Percentiles rank a stretch among this genome's conserved stretches.
These are phyloP conservation scores for Tylopilus sp. DNA, from an alignment of 768 basidiomycete genomes.

Conservation along the genomic window DNA sequence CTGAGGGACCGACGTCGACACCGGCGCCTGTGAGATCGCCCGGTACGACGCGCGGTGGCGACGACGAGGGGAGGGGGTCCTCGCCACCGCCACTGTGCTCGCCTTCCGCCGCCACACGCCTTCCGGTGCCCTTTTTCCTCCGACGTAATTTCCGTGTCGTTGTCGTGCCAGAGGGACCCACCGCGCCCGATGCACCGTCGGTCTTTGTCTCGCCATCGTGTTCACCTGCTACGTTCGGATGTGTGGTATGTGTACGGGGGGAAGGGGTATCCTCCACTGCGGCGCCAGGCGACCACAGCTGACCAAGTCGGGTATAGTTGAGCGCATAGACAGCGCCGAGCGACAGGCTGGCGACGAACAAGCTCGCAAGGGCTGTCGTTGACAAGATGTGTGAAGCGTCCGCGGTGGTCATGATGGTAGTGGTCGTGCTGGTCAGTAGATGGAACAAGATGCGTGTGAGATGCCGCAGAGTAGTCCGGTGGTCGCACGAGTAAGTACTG, in stretches of 20 bases:
- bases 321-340: background rate
- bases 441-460: too few relatives aligned
- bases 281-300: background rate
- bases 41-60: slow-evolving; percentile 3
- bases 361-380: slow-evolving; percentile 36
- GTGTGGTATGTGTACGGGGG: background rate
- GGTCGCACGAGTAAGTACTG: too few relatives aligned
- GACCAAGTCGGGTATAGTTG: too few relatives aligned
- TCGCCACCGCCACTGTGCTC: background rate
- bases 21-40: slow-evolving; percentile 11
- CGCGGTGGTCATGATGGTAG: too few relatives aligned
- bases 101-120: background rate
- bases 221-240: background rate
- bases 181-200: background rate
- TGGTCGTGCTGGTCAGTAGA: too few relatives aligned
- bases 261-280: background rate
- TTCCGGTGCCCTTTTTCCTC: background rate
- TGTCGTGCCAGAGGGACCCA: background rate
- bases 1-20: background rate
- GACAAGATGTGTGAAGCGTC: background rate
- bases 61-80: too few relatives aligned
- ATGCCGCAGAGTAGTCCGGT: too few relatives aligned
- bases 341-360: slow-evolving; percentile 15
- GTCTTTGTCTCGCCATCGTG: background rate
- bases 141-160: background rate